Conservation (phyloP, 352 stramenopile species). For the Globisporangium echinulatum region DNA sequence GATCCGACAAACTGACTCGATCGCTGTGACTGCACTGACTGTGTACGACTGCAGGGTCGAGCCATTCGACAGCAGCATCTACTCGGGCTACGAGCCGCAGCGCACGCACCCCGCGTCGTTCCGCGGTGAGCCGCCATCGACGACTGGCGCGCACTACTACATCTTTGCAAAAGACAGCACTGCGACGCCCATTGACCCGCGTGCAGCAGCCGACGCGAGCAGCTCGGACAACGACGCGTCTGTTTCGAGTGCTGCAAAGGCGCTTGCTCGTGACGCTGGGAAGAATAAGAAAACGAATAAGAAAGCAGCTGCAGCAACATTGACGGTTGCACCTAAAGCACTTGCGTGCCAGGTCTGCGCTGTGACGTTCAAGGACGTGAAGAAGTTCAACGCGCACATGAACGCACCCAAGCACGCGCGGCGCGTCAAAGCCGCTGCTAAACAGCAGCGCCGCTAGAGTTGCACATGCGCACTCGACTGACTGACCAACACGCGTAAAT, state of each 20-base stretch:
- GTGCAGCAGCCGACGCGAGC: constrained; percentile 1
- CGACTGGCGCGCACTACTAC: constrained; percentile 55
- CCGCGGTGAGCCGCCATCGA: constrained; percentile 67
- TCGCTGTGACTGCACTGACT: background rate
- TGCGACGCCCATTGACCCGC: constrained; percentile 24
- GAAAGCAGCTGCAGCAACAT: background rate
- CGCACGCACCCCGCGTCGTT: constrained; percentile 70
- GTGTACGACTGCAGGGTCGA: constrained; percentile 30
- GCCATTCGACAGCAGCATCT: constrained; percentile 53
- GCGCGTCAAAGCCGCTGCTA: constrained; percentile 58
- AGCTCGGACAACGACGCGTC: background rate
- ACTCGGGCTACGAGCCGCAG: constrained; percentile 72
- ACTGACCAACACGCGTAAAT: no score
- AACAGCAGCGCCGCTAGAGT: constrained; percentile 10
- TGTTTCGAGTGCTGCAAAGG: no score
- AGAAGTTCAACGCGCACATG: constrained; percentile 84
- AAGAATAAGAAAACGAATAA: constrained; percentile 1
- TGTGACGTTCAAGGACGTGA: constrained; percentile 50
- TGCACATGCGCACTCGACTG: no score
- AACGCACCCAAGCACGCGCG: constrained; percentile 83
- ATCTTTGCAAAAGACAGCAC: constrained; percentile 49
- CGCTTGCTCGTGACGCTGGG: no score
- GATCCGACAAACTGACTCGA: background rate
- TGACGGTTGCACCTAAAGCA: background rate
- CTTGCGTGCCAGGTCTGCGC: constrained; percentile 53